Evolutionary conservation across 1,284 basidiomycete genomes (phyloP).

Genomic region (Pterulicium gracile): DNA sequence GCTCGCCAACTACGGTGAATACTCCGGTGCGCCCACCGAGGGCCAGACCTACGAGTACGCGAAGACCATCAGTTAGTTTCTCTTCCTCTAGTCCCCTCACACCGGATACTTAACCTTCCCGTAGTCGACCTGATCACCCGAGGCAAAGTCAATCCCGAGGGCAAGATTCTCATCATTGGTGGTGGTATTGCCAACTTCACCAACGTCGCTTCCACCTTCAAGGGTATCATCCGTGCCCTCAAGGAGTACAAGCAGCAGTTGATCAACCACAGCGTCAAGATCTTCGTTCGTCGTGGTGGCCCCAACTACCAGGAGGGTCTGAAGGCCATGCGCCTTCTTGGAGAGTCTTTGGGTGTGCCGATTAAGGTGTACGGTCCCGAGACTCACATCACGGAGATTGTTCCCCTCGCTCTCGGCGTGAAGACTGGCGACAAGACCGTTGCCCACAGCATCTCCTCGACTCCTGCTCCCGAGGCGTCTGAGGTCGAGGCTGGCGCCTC

Average conservation of each 20-base stretch:
- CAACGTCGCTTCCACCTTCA: constrained; percentile 98
- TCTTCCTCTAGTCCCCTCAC: not conserved
- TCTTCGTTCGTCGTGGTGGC: constrained; percentile 96
- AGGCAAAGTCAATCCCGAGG: constrained; percentile 70
- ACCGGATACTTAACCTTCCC: constrained; percentile 3
- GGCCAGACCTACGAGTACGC: constrained; percentile 99
- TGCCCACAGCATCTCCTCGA: constrained; percentile 27
- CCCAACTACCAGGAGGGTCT: constrained; percentile 99
- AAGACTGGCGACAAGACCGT: constrained; percentile 30
- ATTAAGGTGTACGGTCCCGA: constrained; percentile 98
- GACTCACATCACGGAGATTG: constrained; percentile 97
- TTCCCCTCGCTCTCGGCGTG: constrained; percentile 92
- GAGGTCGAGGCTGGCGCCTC: constrained; percentile 24
- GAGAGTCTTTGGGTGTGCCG: constrained; percentile 94
- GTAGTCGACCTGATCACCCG: constrained; percentile 91
- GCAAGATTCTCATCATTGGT: constrained; percentile 99
- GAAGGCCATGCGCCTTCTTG: constrained; percentile 97
- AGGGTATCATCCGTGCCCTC: constrained; percentile 97
- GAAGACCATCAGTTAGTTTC: constrained; percentile 81
- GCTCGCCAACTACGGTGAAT: constrained; percentile 99
- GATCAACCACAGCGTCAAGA: constrained; percentile 78
- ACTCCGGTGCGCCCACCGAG: constrained; percentile 97
- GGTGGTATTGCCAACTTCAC: constrained; percentile 99
- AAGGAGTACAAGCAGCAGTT: constrained; percentile 88
- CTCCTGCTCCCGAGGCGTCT: constrained; percentile 18